phyloP scores from a whole-genome alignment of 108 stramenopile species.

The Nannochloropsis gaditana region DNA sequence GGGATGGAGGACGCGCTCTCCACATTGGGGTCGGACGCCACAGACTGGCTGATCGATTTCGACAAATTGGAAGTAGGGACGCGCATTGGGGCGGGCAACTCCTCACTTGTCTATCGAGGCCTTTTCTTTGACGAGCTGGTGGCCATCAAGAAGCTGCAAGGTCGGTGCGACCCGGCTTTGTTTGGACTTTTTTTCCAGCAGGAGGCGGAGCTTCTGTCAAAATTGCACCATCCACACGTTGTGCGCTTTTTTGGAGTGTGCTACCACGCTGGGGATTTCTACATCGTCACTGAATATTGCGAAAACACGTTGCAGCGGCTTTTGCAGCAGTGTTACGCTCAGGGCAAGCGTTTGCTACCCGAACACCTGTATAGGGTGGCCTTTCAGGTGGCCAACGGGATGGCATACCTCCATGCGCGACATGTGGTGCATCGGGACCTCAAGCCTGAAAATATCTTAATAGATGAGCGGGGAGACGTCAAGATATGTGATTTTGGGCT shows the following conservation, averaged over 20 bases:
- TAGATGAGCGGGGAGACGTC: neutral
- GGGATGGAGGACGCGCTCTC: neutral
- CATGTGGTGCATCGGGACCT: slow-evolving; percentile 14
- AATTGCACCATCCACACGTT: slow-evolving; percentile 36
- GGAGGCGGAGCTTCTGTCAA: slow-evolving; percentile 28
- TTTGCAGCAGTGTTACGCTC: neutral
- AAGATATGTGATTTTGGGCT: slow-evolving; percentile 11
- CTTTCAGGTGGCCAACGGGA: neutral
- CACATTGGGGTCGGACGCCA: neutral
- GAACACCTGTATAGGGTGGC: neutral
- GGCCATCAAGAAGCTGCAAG: neutral
- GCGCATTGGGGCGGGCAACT: slow-evolving; percentile 24
- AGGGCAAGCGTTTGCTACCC: neutral
- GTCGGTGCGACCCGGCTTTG: neutral
- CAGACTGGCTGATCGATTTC: slow-evolving; percentile 32
- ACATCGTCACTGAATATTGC: slow-evolving; percentile 33
- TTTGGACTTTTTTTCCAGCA: slow-evolving; percentile 25
- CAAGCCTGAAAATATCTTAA: neutral
- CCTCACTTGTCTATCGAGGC: slow-evolving; percentile 23
- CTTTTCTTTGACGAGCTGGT: neutral
- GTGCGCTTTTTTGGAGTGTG: slow-evolving; percentile 35
- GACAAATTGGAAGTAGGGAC: slow-evolving; percentile 26
- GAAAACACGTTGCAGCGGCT: slow-evolving; percentile 3
- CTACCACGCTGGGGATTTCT: slow-evolving; percentile 29
- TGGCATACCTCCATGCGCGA: slow-evolving; percentile 7